phyloP scores from a whole-genome alignment of 2,329 filamentous ascomycete genomes.

The Massarina eburnea region DNA sequence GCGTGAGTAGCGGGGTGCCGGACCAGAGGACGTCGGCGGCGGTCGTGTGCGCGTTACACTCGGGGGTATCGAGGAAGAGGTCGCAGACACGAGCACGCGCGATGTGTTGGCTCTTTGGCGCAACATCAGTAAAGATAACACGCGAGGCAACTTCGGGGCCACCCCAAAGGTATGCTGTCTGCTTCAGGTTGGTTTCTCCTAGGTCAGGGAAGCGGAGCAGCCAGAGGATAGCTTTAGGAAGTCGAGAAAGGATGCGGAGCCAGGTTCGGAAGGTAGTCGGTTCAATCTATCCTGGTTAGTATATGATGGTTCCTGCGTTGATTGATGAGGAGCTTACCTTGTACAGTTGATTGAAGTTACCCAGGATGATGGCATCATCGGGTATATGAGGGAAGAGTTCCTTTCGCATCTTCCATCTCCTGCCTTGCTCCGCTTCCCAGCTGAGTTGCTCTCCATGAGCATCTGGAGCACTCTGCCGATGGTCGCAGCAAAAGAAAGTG shows the following conservation, averaged over 20 bases:
- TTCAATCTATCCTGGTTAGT: slow-evolving; percentile 69
- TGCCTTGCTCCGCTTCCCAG: slow-evolving; percentile 81
- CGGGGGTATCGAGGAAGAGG: slow-evolving; percentile 92
- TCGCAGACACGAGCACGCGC: slow-evolving; percentile 88
- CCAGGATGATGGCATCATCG: slow-evolving; percentile 86
- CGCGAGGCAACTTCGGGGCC: slow-evolving; percentile 80
- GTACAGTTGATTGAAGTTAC: slow-evolving; percentile 98
- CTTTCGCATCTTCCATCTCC: slow-evolving; percentile 90
- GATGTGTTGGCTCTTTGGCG: slow-evolving; percentile 92
- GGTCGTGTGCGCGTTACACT: slow-evolving; percentile 97
- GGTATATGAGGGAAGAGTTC: slow-evolving; percentile 81
- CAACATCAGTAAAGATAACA: slow-evolving; percentile 94
- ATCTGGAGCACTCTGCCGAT: slow-evolving; percentile 84
- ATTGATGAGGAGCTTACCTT: slow-evolving; percentile 65
- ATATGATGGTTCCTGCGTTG: background rate
- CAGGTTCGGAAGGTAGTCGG: slow-evolving; percentile 94
- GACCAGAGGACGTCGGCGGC: slow-evolving; percentile 96
- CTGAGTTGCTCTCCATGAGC: slow-evolving; percentile 63
- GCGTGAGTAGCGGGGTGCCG: slow-evolving; percentile 86
- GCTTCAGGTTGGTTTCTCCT: slow-evolving; percentile 80
- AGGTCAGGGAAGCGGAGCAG: slow-evolving; percentile 94
- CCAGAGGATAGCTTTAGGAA: slow-evolving; percentile 91
- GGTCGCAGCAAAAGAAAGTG: slow-evolving; percentile 98
- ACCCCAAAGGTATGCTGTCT: slow-evolving; percentile 82
- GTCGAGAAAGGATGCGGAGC: slow-evolving; percentile 82